Conservation (phyloP, 202 grass and related monocot genomes). For the Zizania palustris region DNA sequence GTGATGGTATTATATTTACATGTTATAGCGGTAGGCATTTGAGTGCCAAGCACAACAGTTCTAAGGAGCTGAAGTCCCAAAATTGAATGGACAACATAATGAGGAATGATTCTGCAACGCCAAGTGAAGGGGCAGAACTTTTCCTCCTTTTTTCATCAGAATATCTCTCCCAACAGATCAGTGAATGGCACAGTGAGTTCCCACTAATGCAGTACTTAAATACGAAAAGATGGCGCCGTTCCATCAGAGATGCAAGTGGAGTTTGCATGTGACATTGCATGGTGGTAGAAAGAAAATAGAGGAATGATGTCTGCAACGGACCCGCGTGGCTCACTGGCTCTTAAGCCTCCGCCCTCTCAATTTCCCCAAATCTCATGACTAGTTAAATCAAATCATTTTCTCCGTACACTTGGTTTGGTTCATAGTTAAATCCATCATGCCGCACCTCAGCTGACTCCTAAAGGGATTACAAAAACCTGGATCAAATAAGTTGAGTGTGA, state of each 20-base stretch:
- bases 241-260: conserved; percentile 24
- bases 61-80: background rate
- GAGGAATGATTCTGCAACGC: conserved; percentile 49
- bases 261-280: conserved; percentile 14
- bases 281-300: background rate
- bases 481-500: background rate
- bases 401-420: conserved; percentile 34
- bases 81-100: conserved; percentile 29
- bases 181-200: background rate
- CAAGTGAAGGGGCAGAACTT: background rate
- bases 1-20: too few species aligned
- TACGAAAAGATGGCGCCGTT: background rate
- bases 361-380: background rate
- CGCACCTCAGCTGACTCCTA: background rate
- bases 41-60: background rate
- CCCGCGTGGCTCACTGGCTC: too few species aligned
- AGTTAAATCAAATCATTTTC: conserved; percentile 23
- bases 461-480: background rate
- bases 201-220: conserved; percentile 4
- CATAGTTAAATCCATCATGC: background rate
- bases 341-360: background rate
- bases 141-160: conserved; percentile 18
- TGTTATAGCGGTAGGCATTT: background rate
- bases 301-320: conserved; percentile 13
- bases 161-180: background rate